A percentile compares a stretch with the other conserved stretches of the same genome.
These are phyloP conservation scores for Mesembryanthemum crystallinum DNA, from an alignment of 148 eudicot genomes.

Conservation along the genomic window DNA sequence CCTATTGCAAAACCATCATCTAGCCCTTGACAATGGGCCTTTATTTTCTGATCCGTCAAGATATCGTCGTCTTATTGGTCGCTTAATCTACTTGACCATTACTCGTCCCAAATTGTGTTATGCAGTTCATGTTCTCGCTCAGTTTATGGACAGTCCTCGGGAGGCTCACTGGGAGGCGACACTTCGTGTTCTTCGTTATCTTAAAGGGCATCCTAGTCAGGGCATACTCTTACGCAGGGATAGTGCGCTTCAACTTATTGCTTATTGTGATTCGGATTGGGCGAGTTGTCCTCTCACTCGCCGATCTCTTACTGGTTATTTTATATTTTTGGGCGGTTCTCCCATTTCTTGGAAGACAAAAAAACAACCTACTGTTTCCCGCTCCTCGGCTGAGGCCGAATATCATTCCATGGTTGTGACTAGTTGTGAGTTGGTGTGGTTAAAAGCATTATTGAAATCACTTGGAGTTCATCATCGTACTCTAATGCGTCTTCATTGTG, in stretches of 20 bases:
- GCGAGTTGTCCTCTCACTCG: slow-evolving; percentile 3
- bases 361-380: slow-evolving; percentile 2
- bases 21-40: neutral
- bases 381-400: neutral
- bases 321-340: neutral
- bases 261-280: slow-evolving; percentile 15
- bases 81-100: slow-evolving; percentile 6
- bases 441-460: too few relatives aligned
- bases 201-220: neutral
- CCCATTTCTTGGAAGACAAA: slow-evolving; percentile 16
- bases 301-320: slow-evolving; percentile 2
- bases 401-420: too few relatives aligned
- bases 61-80: neutral
- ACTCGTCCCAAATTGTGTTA: slow-evolving; percentile 9
- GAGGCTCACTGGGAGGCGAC: neutral
- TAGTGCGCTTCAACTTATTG: neutral
- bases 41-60: neutral
- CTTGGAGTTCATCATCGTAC: too few relatives aligned
- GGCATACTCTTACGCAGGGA: neutral
- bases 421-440: too few relatives aligned
- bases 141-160: slow-evolving; percentile 4
- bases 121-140: slow-evolving; percentile 3
- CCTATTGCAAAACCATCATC: too few relatives aligned
- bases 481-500: too few relatives aligned
- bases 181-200: neutral